Percentiles rank a stretch among this genome's conserved stretches.
Conservation (phyloP, 371 early-diverging fungal species). For the Haplosporangium sp. region DNA sequence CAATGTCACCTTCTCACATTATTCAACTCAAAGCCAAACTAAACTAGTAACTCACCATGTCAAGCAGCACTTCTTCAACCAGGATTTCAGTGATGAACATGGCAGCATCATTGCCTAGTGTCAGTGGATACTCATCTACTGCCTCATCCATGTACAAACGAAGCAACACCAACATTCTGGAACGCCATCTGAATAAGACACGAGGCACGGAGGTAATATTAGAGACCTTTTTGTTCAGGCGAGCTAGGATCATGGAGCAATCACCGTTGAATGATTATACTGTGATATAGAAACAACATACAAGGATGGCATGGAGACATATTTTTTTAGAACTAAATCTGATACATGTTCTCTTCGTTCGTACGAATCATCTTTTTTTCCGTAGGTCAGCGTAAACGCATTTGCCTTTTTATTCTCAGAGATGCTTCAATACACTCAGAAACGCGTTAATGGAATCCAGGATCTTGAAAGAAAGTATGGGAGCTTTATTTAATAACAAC, state of each 20-base stretch:
- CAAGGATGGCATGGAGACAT: neutral
- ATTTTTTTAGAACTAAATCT: too few relatives aligned
- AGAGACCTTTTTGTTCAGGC: neutral
- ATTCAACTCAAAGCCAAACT: neutral
- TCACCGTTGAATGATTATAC: neutral
- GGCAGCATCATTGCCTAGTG: slow-evolving; percentile 51
- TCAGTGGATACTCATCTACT: slow-evolving; percentile 54
- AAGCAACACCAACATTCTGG: slow-evolving; percentile 62
- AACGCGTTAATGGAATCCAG: slow-evolving; percentile 92
- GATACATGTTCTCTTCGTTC: too few relatives aligned
- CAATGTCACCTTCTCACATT: neutral
- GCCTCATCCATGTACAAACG: slow-evolving; percentile 61
- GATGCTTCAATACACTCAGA: slow-evolving; percentile 95
- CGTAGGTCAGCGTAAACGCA: slow-evolving; percentile 84
- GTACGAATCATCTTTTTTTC: too few relatives aligned
- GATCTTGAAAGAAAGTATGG: slow-evolving; percentile 92
- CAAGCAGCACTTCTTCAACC: slow-evolving; percentile 37
- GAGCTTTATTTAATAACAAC: neutral
- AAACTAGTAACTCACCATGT: slow-evolving; percentile 27
- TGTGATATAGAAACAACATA: neutral
- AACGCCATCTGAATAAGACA: slow-evolving; percentile 75
- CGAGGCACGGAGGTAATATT: slow-evolving; percentile 67
- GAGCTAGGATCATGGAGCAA: neutral
- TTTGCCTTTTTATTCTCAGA: slow-evolving; percentile 95
- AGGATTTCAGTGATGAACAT: slow-evolving; percentile 54